A percentile compares a stretch with the other conserved stretches of the same genome.
Conservation (phyloP, 257 asterid genomes). For the Leptodermis oblonga region DNA sequence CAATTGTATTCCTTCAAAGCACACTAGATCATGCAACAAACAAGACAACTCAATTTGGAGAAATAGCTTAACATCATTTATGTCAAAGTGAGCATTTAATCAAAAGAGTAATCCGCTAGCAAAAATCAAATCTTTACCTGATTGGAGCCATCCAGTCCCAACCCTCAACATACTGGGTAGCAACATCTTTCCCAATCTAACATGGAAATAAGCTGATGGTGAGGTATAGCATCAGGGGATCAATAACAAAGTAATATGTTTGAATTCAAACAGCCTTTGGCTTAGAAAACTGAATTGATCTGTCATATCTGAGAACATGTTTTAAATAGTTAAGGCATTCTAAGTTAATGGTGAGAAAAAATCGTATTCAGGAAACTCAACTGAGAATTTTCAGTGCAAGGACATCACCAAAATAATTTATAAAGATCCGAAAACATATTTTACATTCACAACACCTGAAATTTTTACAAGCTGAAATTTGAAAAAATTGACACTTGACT, state of each 20-base stretch:
- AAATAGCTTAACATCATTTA: neutral
- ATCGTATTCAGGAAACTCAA: neutral
- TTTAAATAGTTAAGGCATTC: neutral
- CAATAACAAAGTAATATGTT: neutral
- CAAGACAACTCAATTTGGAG: neutral
- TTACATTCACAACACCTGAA: neutral
- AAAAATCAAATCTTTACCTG: conserved; percentile 41
- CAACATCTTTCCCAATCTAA: conserved; percentile 96
- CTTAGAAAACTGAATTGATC: neutral
- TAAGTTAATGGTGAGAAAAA: neutral
- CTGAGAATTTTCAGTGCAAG: neutral
- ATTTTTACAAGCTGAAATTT: neutral
- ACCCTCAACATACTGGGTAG: conserved; percentile 92
- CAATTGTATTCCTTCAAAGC: no score
- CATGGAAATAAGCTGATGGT: conserved; percentile 3
- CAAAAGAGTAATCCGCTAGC: neutral
- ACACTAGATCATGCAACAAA: neutral
- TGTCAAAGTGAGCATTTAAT: neutral
- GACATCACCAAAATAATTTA: neutral
- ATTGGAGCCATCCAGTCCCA: conserved; percentile 99
- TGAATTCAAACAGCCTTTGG: no score
- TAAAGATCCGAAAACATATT: no score
- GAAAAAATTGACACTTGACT: no score
- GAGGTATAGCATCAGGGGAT: neutral
- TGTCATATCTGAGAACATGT: neutral